Evolutionary conservation across 2,329 filamentous ascomycete genomes (phyloP).

Genomic region (Penicillium digitatum): DNA sequence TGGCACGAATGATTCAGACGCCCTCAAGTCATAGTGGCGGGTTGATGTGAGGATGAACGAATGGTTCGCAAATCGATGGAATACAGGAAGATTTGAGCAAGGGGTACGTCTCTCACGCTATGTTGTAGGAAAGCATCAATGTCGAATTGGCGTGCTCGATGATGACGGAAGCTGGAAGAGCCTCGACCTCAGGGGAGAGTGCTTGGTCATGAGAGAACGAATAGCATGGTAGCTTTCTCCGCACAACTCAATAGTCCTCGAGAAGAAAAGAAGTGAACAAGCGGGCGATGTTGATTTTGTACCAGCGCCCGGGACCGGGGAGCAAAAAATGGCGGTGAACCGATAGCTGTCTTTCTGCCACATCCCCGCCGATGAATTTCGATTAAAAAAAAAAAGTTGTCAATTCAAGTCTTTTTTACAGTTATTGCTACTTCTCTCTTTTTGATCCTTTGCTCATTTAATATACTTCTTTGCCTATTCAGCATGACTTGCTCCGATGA

Average conservation of each 20-base stretch:
- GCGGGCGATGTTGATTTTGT: too few relatives aligned
- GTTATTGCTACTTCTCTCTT: neutral
- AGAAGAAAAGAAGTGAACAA: neutral
- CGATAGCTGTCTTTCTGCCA: constrained; percentile 14
- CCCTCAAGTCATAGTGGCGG: neutral
- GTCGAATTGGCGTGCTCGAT: neutral
- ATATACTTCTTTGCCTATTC: neutral
- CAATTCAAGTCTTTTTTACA: neutral
- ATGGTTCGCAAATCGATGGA: neutral
- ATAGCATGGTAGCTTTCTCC: constrained; percentile 3
- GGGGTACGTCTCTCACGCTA: constrained; percentile 12
- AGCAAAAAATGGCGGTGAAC: constrained; percentile 9
- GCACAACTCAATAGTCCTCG: constrained; percentile 5
- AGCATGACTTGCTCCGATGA: constrained; percentile 30
- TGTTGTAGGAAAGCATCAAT: constrained; percentile 14
- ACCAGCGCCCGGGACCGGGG: too few relatives aligned
- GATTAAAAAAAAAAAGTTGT: constrained; percentile 16
- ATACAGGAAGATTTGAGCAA: constrained; percentile 4
- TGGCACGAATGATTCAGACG: neutral
- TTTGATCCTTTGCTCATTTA: neutral
- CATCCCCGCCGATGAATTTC: constrained; percentile 17
- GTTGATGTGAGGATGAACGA: neutral
- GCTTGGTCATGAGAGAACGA: constrained; percentile 1
- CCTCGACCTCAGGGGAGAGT: neutral
- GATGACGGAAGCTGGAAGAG: neutral